Base-by-base conservation (phyloP, 768 basidiomycete species). In the Russula earlei region DNA sequence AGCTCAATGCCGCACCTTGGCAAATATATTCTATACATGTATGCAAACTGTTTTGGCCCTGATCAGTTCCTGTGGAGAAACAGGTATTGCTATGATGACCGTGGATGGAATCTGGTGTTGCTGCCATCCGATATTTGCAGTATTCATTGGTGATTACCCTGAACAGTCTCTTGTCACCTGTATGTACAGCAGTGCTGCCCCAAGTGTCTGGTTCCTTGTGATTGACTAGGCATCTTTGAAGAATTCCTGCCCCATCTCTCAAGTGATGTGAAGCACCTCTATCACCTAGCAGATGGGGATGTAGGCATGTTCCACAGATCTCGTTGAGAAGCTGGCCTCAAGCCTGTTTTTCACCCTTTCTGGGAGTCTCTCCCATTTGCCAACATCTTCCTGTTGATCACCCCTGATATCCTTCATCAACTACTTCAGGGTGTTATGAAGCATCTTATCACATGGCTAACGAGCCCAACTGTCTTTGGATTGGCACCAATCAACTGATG, bases 341-440 rank as follows among this genome's bases (percentile, higher is more conserved):
- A 67, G 40, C 63, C 65, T 0, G 27, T 67, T 3, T 46, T 27
- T 4, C 56, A 59, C 9, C 69, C 64, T 0, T 70, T 64, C 42
- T 70, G 65, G 45, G n/a, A 31, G 15, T 27, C 24, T 15, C 10
- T n/a, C 10, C n/a, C 45, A 11, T 4, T 9, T 3, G 29, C 27
- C 15, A 17, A 37, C 15, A 37, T 37, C 36, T 37, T 14, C 15
- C 5, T 37, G 5, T 37, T 12, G 11, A 37, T 37, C 36, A 37
- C 36, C 5, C 36, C 36, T 14, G 36, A 31, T 31, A 31, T 31
- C 29, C 29, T 31, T 31, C 29, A 31, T 31, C 29, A 31, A 10
- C 1, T 31, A 10, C 29, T 31, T 31, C 29, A 31, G 29, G 29
- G 29, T 31, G 29, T 31, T 31, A 31, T 31, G 29, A 37, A 37